phyloP scores from a whole-genome alignment of 2,329 filamentous ascomycete species.

The Alternaria arborescens region DNA sequence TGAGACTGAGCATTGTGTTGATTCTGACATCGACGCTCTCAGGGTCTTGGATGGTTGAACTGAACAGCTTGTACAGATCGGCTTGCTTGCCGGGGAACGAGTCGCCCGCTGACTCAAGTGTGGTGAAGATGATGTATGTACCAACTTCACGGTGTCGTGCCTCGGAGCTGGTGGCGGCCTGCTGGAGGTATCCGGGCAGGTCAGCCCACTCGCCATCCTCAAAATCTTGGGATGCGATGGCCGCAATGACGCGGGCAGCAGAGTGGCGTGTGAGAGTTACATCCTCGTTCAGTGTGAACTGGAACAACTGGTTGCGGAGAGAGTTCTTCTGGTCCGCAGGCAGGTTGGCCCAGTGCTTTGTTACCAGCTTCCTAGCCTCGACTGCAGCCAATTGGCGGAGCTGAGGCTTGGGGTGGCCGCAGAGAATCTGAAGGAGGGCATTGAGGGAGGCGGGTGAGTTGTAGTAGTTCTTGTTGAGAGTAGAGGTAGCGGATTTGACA shows the following conservation, averaged over 20 bases:
- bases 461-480: slow-evolving; percentile 94
- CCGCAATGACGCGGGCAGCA: slow-evolving; percentile 84
- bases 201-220: slow-evolving; percentile 86
- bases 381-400: slow-evolving; percentile 91
- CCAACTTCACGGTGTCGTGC: slow-evolving; percentile 87
- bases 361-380: slow-evolving; percentile 82
- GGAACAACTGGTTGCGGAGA: slow-evolving; percentile 82
- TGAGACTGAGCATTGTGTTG: slow-evolving; percentile 91
- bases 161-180: slow-evolving; percentile 77
- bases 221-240: slow-evolving; percentile 85
- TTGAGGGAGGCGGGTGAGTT: slow-evolving; percentile 83
- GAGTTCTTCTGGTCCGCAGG: slow-evolving; percentile 78
- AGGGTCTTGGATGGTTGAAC: slow-evolving; percentile 85
- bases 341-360: slow-evolving; percentile 84
- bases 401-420: slow-evolving; percentile 74
- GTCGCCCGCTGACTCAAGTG: slow-evolving; percentile 87
- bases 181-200: slow-evolving; percentile 79
- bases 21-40: slow-evolving; percentile 92
- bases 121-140: slow-evolving; percentile 90
- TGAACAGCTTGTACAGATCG: slow-evolving; percentile 84
- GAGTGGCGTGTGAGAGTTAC: slow-evolving; percentile 82
- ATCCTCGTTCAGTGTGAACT: slow-evolving; percentile 82
- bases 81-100: slow-evolving; percentile 82
- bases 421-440: slow-evolving; percentile 86
- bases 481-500: slow-evolving; percentile 88